Base-by-base conservation (phyloP, 2,329 filamentous ascomycete genomes). In the Penicillium freii region DNA sequence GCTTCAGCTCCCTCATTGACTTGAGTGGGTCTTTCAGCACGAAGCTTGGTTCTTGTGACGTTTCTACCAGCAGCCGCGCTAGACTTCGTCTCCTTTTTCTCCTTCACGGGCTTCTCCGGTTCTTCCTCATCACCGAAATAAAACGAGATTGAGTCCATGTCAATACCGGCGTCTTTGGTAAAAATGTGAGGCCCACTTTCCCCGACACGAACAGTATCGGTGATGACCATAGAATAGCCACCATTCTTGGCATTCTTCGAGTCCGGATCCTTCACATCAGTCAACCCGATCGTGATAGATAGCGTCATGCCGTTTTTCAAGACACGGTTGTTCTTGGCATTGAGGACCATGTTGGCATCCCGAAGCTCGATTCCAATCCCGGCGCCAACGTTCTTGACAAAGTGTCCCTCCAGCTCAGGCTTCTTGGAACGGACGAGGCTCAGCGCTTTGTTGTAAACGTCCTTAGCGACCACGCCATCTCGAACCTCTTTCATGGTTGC, bases 291-390 rank as follows among this genome's bases (percentile, higher is more conserved):
- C 33, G 90, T 92, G 66, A 99, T 85, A 68, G 89, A 90, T 13
- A 99, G 82, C 0, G 94, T 99, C 94, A 99, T 99, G 63, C 95
- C 95, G 70, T 97, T 95, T 75, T 93, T 96, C 56, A 99, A 79
- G 5, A 84, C 83, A 51, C 92, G 86, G 29, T 80, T 82, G 72
- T 92, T 97, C 79, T 99, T 99, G 58, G 82, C 89, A 68, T 91
- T 97, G 38, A 99, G 80, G 2, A 94, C 76, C 58, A 99, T 83
- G 5, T 91, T 93, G 3, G 84, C 79, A 71, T 99, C 94, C 66
- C 90, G 87, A 63, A 89, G 89, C 78, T 99, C 95, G 43, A 97
- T 90, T 61, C 94, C 95, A 66, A 99, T 90, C 47, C 92, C 93
- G 66, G 88, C 91, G 48, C 94, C 94, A 38, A 97, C 87, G 63